These are phyloP conservation scores for Ascomycota sp. DNA, from an alignment of 2,329 filamentous ascomycete species.

Conservation along the genomic window DNA sequence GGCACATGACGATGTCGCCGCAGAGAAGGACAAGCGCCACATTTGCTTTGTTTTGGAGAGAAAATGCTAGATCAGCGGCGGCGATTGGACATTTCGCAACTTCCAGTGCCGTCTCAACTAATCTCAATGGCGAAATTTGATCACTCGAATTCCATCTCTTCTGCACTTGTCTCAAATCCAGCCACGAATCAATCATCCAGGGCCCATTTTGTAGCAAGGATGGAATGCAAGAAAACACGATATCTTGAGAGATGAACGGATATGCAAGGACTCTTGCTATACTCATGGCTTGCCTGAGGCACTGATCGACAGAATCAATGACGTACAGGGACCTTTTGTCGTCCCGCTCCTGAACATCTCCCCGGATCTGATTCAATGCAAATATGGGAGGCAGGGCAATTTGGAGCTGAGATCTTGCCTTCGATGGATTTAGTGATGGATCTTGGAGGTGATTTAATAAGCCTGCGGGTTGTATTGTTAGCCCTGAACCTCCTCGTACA, in stretches of 20 bases:
- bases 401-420: constrained; percentile 8
- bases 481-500: constrained; percentile 1
- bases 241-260: constrained; percentile 14
- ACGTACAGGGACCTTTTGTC: constrained; percentile 17
- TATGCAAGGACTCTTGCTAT: constrained; percentile 23
- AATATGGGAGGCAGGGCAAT: constrained; percentile 18
- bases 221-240: constrained; percentile 11
- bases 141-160: constrained; percentile 14
- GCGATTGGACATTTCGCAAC: constrained; percentile 9
- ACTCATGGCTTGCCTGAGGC: constrained; percentile 23
- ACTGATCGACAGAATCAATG: constrained; percentile 19
- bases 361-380: constrained; percentile 16
- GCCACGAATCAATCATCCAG: constrained; percentile 29
- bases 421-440: constrained; percentile 7
- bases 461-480: constrained; percentile 7
- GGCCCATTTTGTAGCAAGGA: constrained; percentile 19
- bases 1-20: constrained; percentile 16
- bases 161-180: constrained; percentile 20
- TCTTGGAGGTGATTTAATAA: constrained; percentile 15
- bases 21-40: constrained; percentile 21
- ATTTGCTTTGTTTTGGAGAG: constrained; percentile 15
- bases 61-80: constrained; percentile 4
- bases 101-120: constrained; percentile 17
- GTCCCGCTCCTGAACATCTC: constrained; percentile 5
- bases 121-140: constrained; percentile 11